Evolutionary conservation across 805 yeast species (phyloP), one percentile per base, ranked within the genome.

Genomic region (Cyberlindnera samutprakarnensis): DNA sequence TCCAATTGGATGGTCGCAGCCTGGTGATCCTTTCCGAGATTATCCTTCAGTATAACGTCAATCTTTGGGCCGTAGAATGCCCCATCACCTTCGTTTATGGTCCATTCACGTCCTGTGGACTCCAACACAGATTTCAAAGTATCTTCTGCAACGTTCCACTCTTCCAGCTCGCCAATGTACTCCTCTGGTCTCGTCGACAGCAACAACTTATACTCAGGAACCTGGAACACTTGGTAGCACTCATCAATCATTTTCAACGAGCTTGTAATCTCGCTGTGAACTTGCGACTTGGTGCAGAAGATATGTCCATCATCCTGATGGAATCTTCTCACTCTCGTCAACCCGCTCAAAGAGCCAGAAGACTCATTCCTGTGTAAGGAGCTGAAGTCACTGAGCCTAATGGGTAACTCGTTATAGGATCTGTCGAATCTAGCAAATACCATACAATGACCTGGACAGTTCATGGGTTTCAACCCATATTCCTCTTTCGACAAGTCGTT

Each of bases 221-320:
- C 47, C 7, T 54, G 44, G 39, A 64, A 64, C 48, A 88, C 81
- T 1, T 63, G 61, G 53, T 92, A 92, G 22, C 88, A 77, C 39
- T 79, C 69, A 47, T 78, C 80, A 33, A 92, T 72, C 49, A 92
- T 63, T 46, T 74, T 68, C 36, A 92, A 64, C 10, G 92, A 82
- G 34, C 74, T 70, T 8, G 66, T 49, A 30, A 92, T 87, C 51
- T 92, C 98, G 19, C 54, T 46, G 30, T 69, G 71, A 29, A 92
- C 78, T 58, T 92, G 98, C 6, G 70, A 75, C 22, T 70, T 66
- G 2, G 79, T 73, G 53, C 98, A 92, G 55, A 92, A 92, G 18
- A 92, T 88, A 49, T 92, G 98, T 7, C 96, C 97, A 55, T 92
- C 98, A 56, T 92, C 98, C 60, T 92, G 98, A 57, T 92, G 98